Evolutionary conservation across 2,329 filamentous ascomycete species (phyloP).

Genomic region (Aspergillus ustus): DNA sequence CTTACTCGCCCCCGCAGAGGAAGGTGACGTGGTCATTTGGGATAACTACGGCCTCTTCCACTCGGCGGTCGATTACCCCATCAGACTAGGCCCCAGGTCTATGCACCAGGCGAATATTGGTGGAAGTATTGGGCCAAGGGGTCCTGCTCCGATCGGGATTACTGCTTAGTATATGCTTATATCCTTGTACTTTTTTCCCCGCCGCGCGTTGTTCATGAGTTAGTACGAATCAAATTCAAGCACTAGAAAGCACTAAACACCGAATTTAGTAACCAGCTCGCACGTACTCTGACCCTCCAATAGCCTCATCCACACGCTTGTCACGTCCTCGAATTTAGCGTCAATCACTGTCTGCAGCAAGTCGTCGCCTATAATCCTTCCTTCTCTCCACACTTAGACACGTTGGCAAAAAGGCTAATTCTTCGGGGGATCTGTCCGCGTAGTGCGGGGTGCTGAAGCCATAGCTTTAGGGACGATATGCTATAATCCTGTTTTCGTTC

Average conservation of each 20-base stretch:
- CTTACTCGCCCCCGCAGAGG: neutral
- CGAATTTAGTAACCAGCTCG: no score
- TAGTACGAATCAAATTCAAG: neutral
- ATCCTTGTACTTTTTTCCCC: neutral
- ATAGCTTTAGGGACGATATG: no score
- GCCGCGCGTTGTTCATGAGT: neutral
- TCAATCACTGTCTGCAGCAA: neutral
- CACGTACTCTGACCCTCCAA: neutral
- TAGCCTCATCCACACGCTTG: neutral
- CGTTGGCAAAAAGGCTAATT: neutral
- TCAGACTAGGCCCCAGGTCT: neutral
- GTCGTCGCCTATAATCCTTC: neutral
- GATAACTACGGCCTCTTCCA: neutral
- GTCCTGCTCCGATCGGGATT: neutral
- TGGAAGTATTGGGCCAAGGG: neutral
- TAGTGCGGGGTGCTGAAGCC: neutral
- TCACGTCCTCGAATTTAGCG: neutral
- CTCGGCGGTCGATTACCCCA: neutral
- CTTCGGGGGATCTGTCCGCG: neutral
- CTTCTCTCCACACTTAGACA: neutral
- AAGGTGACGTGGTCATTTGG: neutral
- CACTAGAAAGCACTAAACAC: neutral
- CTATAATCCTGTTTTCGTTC: no score
- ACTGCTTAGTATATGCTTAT: neutral
- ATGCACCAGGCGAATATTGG: constrained; percentile 11